Evolutionary conservation across 225 moss, liverwort and hornwort species (phyloP).

Genomic region (Sphagnum contortum): DNA sequence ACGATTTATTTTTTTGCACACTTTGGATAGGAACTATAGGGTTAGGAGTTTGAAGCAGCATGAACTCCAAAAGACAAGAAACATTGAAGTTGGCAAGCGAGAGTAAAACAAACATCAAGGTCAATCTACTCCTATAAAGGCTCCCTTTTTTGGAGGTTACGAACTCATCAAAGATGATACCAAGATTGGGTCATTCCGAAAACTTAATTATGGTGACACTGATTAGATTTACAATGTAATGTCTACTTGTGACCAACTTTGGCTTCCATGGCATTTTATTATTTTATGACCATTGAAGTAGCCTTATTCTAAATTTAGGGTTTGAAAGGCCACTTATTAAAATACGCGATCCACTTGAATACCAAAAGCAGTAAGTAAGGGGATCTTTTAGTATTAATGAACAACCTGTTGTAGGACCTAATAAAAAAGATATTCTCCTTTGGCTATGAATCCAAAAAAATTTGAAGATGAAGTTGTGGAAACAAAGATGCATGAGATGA

Average conservation of each 20-base stretch:
- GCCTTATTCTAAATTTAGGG: too few species aligned
- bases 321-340: too few species aligned
- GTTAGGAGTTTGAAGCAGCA: slow-evolving; percentile 42
- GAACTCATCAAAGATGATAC: slow-evolving; percentile 21
- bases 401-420: too few species aligned
- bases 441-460: too few species aligned
- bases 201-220: slow-evolving; percentile 28
- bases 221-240: slow-evolving; percentile 49
- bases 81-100: slow-evolving; percentile 23
- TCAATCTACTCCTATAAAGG: slow-evolving; percentile 22
- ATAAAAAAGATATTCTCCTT: too few species aligned
- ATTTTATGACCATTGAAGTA: too few species aligned
- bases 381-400: too few species aligned
- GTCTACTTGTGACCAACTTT: neutral
- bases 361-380: too few species aligned
- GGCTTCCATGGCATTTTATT: too few species aligned
- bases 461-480: too few species aligned
- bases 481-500: too few species aligned
- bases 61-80: slow-evolving; percentile 17
- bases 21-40: slow-evolving; percentile 4
- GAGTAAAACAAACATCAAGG: slow-evolving; percentile 49
- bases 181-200: slow-evolving; percentile 8
- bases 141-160: slow-evolving; percentile 27
- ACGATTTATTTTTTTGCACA: slow-evolving; percentile 6
- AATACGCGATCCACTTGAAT: too few species aligned